phyloP scores from a whole-genome alignment of 108 stramenopile genomes.

The Cafeteria roenbergensis region DNA sequence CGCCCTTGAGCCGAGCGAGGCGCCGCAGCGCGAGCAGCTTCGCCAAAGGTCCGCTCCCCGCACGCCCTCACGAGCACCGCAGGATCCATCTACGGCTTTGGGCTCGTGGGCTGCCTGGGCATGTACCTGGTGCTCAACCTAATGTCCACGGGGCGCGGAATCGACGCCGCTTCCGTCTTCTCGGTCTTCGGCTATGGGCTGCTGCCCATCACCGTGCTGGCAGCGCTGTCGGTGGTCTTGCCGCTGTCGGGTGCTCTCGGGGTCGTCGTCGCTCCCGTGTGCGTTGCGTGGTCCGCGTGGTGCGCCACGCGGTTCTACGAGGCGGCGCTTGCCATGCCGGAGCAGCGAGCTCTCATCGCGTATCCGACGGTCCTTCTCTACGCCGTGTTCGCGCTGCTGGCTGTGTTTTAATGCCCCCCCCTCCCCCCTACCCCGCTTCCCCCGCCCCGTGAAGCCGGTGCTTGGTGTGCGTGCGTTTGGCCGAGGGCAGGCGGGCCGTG shows the following conservation, averaged over 20 bases:
- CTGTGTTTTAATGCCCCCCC: constrained; percentile 94
- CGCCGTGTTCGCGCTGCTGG: constrained; percentile 93
- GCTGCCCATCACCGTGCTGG: constrained; percentile 83
- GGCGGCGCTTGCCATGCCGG: constrained; percentile 59
- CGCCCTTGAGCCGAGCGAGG: no score
- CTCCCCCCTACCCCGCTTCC: no score
- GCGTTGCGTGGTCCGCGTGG: constrained; percentile 77
- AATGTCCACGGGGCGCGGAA: constrained; percentile 42
- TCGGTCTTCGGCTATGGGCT: constrained; percentile 87
- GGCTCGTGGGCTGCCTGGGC: constrained; percentile 76
- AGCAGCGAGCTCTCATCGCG: constrained; percentile 86
- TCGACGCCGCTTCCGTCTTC: constrained; percentile 56
- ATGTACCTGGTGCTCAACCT: constrained; percentile 76
- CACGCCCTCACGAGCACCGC: neutral
- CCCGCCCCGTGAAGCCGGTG: no score
- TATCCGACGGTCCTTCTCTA: constrained; percentile 89
- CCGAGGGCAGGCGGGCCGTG: no score
- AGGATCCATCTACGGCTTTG: constrained; percentile 89
- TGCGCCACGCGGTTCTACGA: constrained; percentile 81
- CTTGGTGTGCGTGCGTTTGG: no score
- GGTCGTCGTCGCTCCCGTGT: constrained; percentile 52
- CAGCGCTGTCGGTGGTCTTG: constrained; percentile 63
- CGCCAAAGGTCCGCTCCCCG: no score
- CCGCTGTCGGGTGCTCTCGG: constrained; percentile 58
- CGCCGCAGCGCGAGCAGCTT: no score